A percentile compares a stretch with the other conserved stretches of the same genome.
phyloP scores from a whole-genome alignment of 164 flowering plant genomes.

The Umbellularia californica region DNA sequence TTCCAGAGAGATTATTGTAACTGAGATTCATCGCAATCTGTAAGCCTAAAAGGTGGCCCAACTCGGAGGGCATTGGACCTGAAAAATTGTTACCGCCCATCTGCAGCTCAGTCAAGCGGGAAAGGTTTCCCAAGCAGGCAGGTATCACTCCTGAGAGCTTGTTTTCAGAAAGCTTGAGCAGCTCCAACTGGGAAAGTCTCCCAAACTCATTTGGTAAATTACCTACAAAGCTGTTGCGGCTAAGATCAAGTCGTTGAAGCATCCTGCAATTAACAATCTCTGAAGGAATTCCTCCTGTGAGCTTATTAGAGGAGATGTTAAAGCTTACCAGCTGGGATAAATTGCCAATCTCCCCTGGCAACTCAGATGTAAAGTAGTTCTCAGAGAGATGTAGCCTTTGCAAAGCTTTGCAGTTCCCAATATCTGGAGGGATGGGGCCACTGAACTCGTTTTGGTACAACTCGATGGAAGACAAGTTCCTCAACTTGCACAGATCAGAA shows the following conservation, averaged over 20 bases:
- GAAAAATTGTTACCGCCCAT: constrained; percentile 82
- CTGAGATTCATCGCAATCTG: constrained; percentile 95
- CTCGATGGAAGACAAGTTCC: constrained; percentile 69
- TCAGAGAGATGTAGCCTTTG: constrained; percentile 74
- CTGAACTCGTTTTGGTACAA: constrained; percentile 68
- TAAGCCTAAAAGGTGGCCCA: constrained; percentile 75
- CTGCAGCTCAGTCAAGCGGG: constrained; percentile 76
- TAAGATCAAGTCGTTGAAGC: constrained; percentile 91
- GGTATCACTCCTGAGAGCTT: constrained; percentile 74
- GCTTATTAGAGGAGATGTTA: constrained; percentile 76
- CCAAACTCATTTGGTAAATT: constrained; percentile 69
- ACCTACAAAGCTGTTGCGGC: constrained; percentile 53
- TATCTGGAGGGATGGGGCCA: constrained; percentile 66
- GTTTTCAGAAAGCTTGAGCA: constrained; percentile 76
- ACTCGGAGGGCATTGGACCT: constrained; percentile 64
- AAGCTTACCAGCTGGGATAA: constrained; percentile 62
- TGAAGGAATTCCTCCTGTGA: constrained; percentile 62
- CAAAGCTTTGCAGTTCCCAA: constrained; percentile 61
- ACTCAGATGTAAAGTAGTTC: constrained; percentile 54
- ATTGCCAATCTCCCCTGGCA: constrained; percentile 81
- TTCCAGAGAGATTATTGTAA: constrained; percentile 64
- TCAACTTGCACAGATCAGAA: constrained; percentile 61
- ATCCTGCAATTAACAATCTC: constrained; percentile 64
- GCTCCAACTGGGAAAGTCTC: constrained; percentile 66
- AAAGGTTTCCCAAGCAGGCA: constrained; percentile 57